These are phyloP conservation scores for Corylus americana DNA, from an alignment of 306 rosid species.

Conservation along the genomic window DNA sequence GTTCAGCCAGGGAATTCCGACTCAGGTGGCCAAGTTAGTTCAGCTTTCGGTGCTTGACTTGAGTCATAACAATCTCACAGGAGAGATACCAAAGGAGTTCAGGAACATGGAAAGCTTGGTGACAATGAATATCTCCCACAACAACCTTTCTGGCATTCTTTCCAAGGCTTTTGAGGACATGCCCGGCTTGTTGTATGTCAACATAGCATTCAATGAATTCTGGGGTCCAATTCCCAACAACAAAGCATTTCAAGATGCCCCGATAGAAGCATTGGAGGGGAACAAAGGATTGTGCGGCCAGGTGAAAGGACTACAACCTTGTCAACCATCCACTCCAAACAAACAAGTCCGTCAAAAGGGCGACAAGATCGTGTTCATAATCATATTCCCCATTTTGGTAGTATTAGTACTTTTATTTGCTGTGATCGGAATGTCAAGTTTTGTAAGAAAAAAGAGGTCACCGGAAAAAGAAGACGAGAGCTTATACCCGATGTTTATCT, in stretches of 20 bases:
- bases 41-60: slow-evolving; percentile 4
- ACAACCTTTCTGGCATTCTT: slow-evolving; percentile 21
- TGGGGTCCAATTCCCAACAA: slow-evolving; percentile 24
- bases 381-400: slow-evolving; percentile 16
- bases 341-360: neutral
- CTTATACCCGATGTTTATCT: neutral
- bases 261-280: neutral
- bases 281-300: slow-evolving; percentile 25
- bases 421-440: neutral
- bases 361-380: neutral
- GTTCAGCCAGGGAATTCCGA: slow-evolving; percentile 10
- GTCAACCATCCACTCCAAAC: neutral
- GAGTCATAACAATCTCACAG: slow-evolving; percentile 10
- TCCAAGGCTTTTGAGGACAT: slow-evolving; percentile 7
- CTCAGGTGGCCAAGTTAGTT: neutral
- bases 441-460: neutral
- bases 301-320: slow-evolving; percentile 12
- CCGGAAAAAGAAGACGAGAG: neutral
- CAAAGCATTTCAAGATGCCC: slow-evolving; percentile 13
- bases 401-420: neutral
- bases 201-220: slow-evolving; percentile 23
- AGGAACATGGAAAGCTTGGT: slow-evolving; percentile 12
- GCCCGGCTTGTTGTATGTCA: slow-evolving; percentile 1
- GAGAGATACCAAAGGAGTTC: slow-evolving; percentile 1
- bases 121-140: slow-evolving; percentile 13